phyloP scores from a whole-genome alignment of 2,329 filamentous ascomycete species.

The Sporothrix humicola region DNA sequence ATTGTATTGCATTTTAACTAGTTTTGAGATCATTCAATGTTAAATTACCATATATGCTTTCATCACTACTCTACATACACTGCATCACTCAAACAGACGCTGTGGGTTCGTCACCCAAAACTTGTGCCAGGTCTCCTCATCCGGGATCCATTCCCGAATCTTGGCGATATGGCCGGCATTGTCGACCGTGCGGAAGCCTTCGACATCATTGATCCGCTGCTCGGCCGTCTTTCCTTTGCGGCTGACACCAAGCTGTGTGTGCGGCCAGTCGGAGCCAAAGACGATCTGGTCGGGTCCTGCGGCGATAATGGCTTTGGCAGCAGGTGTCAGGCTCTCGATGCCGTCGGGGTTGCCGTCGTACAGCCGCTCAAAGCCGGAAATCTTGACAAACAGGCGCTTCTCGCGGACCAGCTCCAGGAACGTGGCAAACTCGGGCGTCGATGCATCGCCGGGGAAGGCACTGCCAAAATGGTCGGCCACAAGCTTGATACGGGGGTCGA shows the following conservation, averaged over 20 bases:
- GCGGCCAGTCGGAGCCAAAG: conserved; percentile 40
- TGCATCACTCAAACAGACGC: conserved; percentile 36
- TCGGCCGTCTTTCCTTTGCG: conserved; percentile 38
- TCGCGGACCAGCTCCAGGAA: conserved; percentile 39
- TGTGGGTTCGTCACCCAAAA: conserved; percentile 39
- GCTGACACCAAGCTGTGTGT: conserved; percentile 38
- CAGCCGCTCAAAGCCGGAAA: conserved; percentile 41
- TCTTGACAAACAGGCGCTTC: conserved; percentile 39
- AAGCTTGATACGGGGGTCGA: conserved; percentile 40
- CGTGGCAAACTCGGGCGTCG: conserved; percentile 37
- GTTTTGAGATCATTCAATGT: neutral
- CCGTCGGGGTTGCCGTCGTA: conserved; percentile 37
- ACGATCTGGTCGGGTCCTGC: conserved; percentile 39
- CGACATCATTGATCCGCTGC: conserved; percentile 38
- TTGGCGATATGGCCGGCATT: conserved; percentile 38
- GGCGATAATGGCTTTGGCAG: conserved; percentile 37
- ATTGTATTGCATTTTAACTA: neutral
- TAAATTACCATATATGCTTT: neutral
- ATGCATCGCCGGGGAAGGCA: conserved; percentile 39
- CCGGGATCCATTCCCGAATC: conserved; percentile 39
- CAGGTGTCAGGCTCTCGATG: conserved; percentile 35
- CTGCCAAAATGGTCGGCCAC: conserved; percentile 41
- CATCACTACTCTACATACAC: neutral
- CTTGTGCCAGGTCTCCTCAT: conserved; percentile 39
- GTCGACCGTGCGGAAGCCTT: conserved; percentile 38